These are phyloP conservation scores for Nepenthes gracilis DNA, from an alignment of 148 eudicot species.

Conservation along the genomic window DNA sequence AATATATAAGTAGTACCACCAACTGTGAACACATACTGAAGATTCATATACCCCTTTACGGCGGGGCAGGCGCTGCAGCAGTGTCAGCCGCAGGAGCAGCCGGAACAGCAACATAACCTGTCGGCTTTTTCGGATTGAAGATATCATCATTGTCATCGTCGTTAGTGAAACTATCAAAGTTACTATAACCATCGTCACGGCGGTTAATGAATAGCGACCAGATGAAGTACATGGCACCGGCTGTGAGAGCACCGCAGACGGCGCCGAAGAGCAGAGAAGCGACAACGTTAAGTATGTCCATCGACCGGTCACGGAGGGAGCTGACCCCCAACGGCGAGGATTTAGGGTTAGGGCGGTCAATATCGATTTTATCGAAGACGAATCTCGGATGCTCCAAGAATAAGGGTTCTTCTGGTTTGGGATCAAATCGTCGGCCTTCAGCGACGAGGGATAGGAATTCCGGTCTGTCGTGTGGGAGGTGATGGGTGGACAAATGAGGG, in stretches of 20 bases:
- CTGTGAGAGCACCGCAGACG: slow-evolving; percentile 77
- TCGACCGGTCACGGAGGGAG: slow-evolving; percentile 43
- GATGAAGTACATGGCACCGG: slow-evolving; percentile 47
- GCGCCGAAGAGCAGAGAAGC: slow-evolving; percentile 70
- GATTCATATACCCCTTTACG: slow-evolving; percentile 7
- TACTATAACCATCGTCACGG: slow-evolving; percentile 14
- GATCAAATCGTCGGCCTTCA: slow-evolving; percentile 12
- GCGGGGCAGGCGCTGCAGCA: slow-evolving; percentile 6
- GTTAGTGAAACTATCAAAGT: slow-evolving; percentile 16
- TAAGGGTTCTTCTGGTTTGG: neutral
- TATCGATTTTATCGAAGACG: slow-evolving; percentile 4
- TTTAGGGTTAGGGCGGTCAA: neutral
- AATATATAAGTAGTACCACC: no score
- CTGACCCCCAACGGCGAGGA: slow-evolving; percentile 17
- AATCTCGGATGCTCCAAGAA: neutral
- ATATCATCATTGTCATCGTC: slow-evolving; percentile 30
- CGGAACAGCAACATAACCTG: slow-evolving; percentile 24
- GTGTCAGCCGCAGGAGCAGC: slow-evolving; percentile 1
- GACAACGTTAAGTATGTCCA: slow-evolving; percentile 57
- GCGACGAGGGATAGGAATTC: slow-evolving; percentile 27
- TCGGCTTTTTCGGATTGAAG: slow-evolving; percentile 33
- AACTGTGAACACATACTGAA: no score
- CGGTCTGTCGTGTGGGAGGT: slow-evolving; percentile 12
- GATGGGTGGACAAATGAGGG: slow-evolving; percentile 11
- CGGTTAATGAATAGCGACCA: slow-evolving; percentile 47